Evolutionary conservation across 2,329 filamentous ascomycete genomes (phyloP).

Genomic region (Fusarium floridanum): DNA sequence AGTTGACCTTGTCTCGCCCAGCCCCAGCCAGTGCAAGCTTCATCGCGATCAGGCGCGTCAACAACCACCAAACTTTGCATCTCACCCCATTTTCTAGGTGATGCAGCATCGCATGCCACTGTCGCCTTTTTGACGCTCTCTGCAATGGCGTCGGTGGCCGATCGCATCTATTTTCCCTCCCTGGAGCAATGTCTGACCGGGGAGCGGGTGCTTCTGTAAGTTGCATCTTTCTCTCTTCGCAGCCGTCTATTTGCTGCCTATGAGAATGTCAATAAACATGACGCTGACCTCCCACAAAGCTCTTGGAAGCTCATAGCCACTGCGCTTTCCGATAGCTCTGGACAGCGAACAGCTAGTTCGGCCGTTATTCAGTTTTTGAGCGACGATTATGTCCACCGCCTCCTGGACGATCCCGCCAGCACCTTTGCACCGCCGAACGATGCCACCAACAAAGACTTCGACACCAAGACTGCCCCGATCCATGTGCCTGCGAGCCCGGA

Average conservation of each 20-base stretch:
- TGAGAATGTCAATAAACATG: conserved; percentile 28
- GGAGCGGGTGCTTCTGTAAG: conserved; percentile 84
- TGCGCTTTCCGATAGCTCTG: conserved; percentile 68
- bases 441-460: conserved; percentile 78
- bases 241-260: conserved; percentile 25
- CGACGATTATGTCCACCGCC: conserved; percentile 74
- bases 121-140: conserved; percentile 62
- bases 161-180: conserved; percentile 83
- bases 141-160: conserved; percentile 79
- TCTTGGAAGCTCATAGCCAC: conserved; percentile 73
- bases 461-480: conserved; percentile 88
- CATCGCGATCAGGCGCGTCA: conserved; percentile 53
- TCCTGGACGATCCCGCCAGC: conserved; percentile 77
- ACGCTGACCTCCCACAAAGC: conserved; percentile 54
- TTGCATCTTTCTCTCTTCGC: conserved; percentile 39
- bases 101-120: conserved; percentile 54
- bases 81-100: conserved; percentile 48
- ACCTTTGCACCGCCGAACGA: conserved; percentile 75
- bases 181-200: conserved; percentile 87
- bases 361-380: conserved; percentile 77
- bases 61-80: conserved; percentile 47
- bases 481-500: conserved; percentile 79
- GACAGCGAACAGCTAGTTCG: conserved; percentile 64
- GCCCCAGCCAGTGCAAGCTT: conserved; percentile 34
- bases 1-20: conserved; percentile 43